A percentile compares a stretch with the other conserved stretches of the same genome.
phyloP scores from a whole-genome alignment of 176 grass and related monocot species.

The sorghum (Sorghum bicolor) region DNA sequence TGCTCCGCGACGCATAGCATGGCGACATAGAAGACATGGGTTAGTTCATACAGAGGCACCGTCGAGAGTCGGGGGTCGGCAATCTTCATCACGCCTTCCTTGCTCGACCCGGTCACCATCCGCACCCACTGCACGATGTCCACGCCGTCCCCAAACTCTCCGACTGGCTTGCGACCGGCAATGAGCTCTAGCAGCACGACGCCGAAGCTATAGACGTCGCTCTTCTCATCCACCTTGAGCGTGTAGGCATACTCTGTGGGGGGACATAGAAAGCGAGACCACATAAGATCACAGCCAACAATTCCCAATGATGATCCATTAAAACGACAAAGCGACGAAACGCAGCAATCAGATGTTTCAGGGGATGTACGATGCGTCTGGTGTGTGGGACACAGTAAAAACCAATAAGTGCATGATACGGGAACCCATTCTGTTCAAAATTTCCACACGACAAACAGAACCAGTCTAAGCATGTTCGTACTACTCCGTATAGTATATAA shows the following conservation, averaged over 20 bases:
- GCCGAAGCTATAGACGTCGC: constrained; percentile 90
- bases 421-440: constrained; percentile 2
- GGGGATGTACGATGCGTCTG: constrained; percentile 4
- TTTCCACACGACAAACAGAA: constrained; percentile 4
- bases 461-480: background rate
- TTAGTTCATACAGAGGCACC: constrained; percentile 56
- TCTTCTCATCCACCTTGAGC: constrained; percentile 93
- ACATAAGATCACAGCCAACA: constrained; percentile 19
- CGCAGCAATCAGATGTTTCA: constrained; percentile 1
- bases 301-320: constrained; percentile 37
- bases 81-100: constrained; percentile 66
- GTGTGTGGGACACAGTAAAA: constrained; percentile 11
- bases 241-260: constrained; percentile 89
- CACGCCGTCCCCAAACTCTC: constrained; percentile 84
- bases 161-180: constrained; percentile 58
- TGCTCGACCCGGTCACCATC: constrained; percentile 50
- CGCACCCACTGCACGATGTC: constrained; percentile 96
- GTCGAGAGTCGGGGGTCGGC: constrained; percentile 47
- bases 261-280: background rate
- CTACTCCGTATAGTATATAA: background rate
- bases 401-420: constrained; percentile 9
- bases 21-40: constrained; percentile 74
- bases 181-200: constrained; percentile 82
- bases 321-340: constrained; percentile 33
- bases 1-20: constrained; percentile 85